Percentiles rank a stretch among this genome's conserved stretches.
These are phyloP conservation scores for Hippophae gyantsensis DNA, from an alignment of 306 rosid genomes.

Conservation along the genomic window DNA sequence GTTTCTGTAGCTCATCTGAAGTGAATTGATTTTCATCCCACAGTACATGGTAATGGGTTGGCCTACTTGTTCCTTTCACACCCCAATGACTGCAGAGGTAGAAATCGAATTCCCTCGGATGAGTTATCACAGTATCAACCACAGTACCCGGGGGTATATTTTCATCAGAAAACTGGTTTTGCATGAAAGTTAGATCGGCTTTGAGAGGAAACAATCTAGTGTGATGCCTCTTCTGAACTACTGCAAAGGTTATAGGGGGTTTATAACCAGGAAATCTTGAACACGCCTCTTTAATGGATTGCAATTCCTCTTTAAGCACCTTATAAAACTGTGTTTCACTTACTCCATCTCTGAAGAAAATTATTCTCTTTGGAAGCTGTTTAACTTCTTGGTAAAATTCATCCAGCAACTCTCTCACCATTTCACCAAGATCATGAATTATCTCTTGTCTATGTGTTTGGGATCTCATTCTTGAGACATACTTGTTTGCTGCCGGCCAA, in stretches of 20 bases:
- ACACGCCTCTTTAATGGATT: conserved; percentile 62
- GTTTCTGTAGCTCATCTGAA: conserved; percentile 86
- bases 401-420: conserved; percentile 78
- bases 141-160: conserved; percentile 92
- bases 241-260: conserved; percentile 74
- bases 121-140: conserved; percentile 92
- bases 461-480: conserved; percentile 88
- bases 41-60: conserved; percentile 85
- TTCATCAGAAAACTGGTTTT: conserved; percentile 42
- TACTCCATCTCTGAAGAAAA: conserved; percentile 93
- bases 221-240: conserved; percentile 96
- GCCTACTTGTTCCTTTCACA: conserved; percentile 91
- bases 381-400: conserved; percentile 68
- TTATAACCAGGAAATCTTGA: conserved; percentile 50
- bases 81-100: conserved; percentile 97
- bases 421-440: conserved; percentile 67
- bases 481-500: conserved; percentile 97
- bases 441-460: conserved; percentile 97
- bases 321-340: conserved; percentile 87
- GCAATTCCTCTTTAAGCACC: conserved; percentile 78
- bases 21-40: conserved; percentile 86
- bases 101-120: conserved; percentile 89
- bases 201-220: conserved; percentile 80
- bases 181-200: conserved; percentile 41
- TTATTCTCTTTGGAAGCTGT: conserved; percentile 67